Evolutionary conservation across 1,284 basidiomycete genomes (phyloP), one percentile per base, ranked within the genome.

Genomic region (Rhodotorula sp.): DNA sequence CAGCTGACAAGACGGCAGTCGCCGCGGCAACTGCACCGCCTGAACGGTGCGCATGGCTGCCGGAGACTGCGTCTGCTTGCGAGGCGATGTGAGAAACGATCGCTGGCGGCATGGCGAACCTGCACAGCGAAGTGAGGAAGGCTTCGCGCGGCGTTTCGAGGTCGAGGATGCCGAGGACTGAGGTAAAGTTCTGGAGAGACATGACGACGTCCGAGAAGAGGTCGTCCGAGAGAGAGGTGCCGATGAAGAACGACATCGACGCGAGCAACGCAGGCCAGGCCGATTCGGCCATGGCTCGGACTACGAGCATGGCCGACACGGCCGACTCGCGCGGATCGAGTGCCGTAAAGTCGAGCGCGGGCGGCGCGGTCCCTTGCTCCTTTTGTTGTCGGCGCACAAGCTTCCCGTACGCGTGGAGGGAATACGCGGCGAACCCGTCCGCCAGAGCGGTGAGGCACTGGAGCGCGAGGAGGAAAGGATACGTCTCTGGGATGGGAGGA

Each of bases 201-300:
- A 88, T 85, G 18, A 95, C 85, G 5, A 90, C 88, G 69, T 93
- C 92, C 14, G 89, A 88, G 78, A 95, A 95, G 8, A 95, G 85
- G 65, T 92, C 88, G 77, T 94, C 92, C 0, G 91, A 91, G 43
- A 93, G 85, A 76, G 94, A 92, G 14, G 95, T 95, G 2, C 88
- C 87, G 73, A 98, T 89, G 76, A 92, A 86, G 81, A 93, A 95
- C 0, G 92, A 92, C 1, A 98, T 83, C 0, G 91, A 90, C 0
- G 94, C 93, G 12, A 97, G 87, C 1, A 97, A 83, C 0, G 92
- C 90, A 0, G 94, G 94, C 91, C 93, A 95, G 0, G 90, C 90
- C 54, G 86, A 87, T 61, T 90, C 89, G 43, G 95, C 86, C 87
- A 98, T 94, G 50, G 84, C 87, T 60, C 86, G 85, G 2, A 91